Evolutionary conservation across 495 filamentous ascomycete genomes (phyloP).

Genomic region (Thozetella sp.): DNA sequence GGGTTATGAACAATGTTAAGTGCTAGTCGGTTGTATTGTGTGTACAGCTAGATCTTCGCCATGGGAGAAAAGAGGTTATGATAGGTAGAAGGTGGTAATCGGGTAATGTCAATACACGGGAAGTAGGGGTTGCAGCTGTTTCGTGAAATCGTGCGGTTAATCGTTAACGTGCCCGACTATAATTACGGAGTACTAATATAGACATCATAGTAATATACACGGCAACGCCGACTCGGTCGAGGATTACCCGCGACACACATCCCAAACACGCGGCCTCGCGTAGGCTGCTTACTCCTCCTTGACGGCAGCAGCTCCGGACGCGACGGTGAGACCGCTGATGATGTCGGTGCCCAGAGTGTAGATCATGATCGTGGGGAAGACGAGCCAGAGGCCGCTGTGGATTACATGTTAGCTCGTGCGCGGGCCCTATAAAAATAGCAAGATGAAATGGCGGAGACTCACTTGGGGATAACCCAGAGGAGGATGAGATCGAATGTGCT

Average conservation of each 20-base stretch:
- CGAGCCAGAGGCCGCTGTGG: conserved; percentile 74
- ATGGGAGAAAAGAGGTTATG: too few species aligned
- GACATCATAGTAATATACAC: too few species aligned
- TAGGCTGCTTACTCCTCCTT: conserved; percentile 25
- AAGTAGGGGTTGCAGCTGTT: too few species aligned
- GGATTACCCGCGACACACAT: not conserved
- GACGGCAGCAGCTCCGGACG: conserved; percentile 21
- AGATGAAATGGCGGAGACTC: conserved; percentile 29
- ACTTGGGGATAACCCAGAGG: conserved; percentile 84
- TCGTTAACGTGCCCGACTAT: too few species aligned
- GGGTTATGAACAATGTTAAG: too few species aligned
- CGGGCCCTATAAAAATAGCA: not conserved
- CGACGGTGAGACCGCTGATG: conserved; percentile 61
- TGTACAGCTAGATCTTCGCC: too few species aligned
- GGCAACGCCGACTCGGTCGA: not conserved
- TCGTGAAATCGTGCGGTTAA: too few species aligned
- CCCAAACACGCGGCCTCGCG: not conserved
- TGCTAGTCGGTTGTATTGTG: too few species aligned
- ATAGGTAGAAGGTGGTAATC: too few species aligned
- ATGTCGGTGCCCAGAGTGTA: conserved; percentile 73
- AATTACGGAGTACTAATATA: too few species aligned
- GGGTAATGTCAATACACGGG: too few species aligned
- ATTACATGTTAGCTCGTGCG: conserved; percentile 6
- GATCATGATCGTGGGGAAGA: conserved; percentile 71
- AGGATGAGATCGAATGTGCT: conserved; percentile 54